Evolutionary conservation across 2,329 filamentous ascomycete genomes (phyloP), one percentile per base, ranked within the genome.

Genomic region (Ceratocystiopsis minuta): DNA sequence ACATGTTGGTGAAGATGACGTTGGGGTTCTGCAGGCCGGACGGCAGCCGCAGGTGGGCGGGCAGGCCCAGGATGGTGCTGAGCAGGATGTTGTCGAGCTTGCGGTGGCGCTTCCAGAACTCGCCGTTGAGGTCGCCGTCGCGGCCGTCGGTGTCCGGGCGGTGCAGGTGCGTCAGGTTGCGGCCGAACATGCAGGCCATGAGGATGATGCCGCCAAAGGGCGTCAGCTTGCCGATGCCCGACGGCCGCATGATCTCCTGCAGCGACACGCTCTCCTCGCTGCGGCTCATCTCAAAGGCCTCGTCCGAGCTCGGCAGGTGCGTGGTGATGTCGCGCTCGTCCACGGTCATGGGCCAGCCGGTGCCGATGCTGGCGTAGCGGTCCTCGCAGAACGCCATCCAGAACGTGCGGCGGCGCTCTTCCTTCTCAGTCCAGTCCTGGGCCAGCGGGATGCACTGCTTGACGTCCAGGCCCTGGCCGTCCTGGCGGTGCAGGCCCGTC

Each of bases 331-430:
- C 90, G 55, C 72, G 74, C 60, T 98, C 90, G 49, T 96, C 88
- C 42, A 96, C 74, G 1, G 73, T 77, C 82, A 96, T 88, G 1
- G 90, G 90, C 90, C 90, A 96, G 7, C 90, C 90, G 2, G 90
- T 96, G 32, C 90, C 90, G 43, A 95, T 90, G 53, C 86, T 95
- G 6, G 86, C 83, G 60, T 94, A 96, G 41, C 90, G 75, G 54
- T 96, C 90, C 48, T 86, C 66, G 51, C 80, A 85, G 54, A 94
- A 96, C 4, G 81, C 75, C 75, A 90, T 80, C 90, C 90, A 98
- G 51, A 96, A 96, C 0, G 86, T 93, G 49, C 90, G 72, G 41
- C 90, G 72, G 50, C 90, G 70, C 57, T 98, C 90, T 61, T 96
- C 90, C 43, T 75, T 72, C 56, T 96, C 90, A 0, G 83, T 93